Base-by-base conservation (phyloP, 2,329 filamentous ascomycete genomes). In the Colletotrichum cereale region DNA sequence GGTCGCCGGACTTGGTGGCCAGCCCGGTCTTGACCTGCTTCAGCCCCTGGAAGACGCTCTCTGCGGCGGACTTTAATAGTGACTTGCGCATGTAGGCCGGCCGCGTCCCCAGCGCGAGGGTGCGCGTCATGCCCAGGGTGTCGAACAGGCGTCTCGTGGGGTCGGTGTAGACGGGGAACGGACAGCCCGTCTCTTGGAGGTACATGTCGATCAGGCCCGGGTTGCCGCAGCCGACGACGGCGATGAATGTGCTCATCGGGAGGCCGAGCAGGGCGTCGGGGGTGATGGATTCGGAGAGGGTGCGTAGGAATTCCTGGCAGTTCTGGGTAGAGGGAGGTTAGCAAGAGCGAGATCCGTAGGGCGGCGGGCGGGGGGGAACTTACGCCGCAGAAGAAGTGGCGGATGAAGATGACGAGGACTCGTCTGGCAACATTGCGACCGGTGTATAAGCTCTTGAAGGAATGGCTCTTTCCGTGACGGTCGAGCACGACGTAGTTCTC, bases 321-420 rank as follows among this genome's bases (percentile, higher is more conserved):
- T 91, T 92, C 91, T 93, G 74, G 36, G n/a, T 18, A 11, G 31
- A 34, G 11, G 18, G n/a, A n/a, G n/a, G 57, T 74, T 10, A 74
- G 71, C 55, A 40, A 16, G 14, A 38, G 61, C 55, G 40, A n/a
- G 38, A 18, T 62, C 18, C n/a, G 4, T 4, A 24, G 36, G 61
- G 7, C 48, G 16, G 26, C 3, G 52, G 26, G 16, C 18, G 26
- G 29, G 4, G 31, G 47, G 14, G 36, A 42, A 86, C 91, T 80
- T 85, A 93, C 92, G 44, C 92, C 92, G 78, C 93, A 95, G 85
- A 93, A 94, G 81, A 95, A 95, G 82, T 95, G 92, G 55, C 93
- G 87, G 68, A 95, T 86, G 78, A 95, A 95, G 75, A 95, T 89
- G 52, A 94, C 81, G 40, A 95, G 84, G 36, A 93, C 88, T 3